phyloP scores from a whole-genome alignment of 148 eudicot genomes.

The Camellia japonica region DNA sequence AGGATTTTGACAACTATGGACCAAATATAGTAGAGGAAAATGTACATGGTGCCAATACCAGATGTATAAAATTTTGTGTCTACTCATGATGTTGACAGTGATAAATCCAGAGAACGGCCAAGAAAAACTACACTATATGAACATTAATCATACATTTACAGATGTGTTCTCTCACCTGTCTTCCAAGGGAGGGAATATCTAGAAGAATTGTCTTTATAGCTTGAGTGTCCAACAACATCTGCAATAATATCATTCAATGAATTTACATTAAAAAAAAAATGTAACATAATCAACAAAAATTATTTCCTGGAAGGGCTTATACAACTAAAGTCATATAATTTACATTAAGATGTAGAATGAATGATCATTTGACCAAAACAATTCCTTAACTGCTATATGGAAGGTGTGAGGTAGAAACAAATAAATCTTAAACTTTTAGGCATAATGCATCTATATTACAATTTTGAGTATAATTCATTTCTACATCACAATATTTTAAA shows the following conservation, averaged over 20 bases:
- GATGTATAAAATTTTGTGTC: background rate
- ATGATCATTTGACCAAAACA: background rate
- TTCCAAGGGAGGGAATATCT: constrained; percentile 95
- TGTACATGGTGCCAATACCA: background rate
- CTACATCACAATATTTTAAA: background rate
- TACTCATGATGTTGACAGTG: background rate
- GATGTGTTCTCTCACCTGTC: constrained; percentile 52
- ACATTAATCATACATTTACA: background rate
- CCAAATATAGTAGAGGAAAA: background rate
- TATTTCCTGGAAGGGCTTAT: background rate
- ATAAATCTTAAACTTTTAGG: background rate
- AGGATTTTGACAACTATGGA: background rate
- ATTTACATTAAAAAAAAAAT: background rate
- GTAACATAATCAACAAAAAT: background rate
- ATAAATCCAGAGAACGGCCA: background rate
- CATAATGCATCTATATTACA: background rate
- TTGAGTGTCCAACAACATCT: constrained; percentile 98
- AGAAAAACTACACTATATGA: background rate
- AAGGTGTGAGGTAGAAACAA: background rate
- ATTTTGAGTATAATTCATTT: background rate
- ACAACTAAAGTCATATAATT: background rate
- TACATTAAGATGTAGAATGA: background rate
- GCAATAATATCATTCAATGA: constrained; percentile 21
- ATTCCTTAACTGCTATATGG: background rate
- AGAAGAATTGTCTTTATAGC: constrained; percentile 95